phyloP scores from a whole-genome alignment of 306 rosid genomes.

The Adenanthera pavonina region DNA sequence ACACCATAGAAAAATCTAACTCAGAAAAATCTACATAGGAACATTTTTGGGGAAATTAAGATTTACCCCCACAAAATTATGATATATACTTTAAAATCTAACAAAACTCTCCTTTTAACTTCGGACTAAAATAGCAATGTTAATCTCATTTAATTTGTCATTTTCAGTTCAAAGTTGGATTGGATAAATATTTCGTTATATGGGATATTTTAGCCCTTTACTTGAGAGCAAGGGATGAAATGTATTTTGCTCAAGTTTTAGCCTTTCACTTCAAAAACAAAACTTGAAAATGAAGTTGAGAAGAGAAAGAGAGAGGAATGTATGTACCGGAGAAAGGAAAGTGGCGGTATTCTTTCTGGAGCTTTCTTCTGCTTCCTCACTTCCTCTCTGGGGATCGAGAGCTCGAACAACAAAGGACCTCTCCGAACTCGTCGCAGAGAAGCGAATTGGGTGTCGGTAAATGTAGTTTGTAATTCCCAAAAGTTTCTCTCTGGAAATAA shows the following conservation, averaged over 20 bases:
- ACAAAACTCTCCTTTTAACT: not conserved
- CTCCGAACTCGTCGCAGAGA: constrained; percentile 30
- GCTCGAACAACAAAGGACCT: constrained; percentile 48
- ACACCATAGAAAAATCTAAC: not conserved
- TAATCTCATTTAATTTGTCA: not conserved
- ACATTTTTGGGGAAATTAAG: not conserved
- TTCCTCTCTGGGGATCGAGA: constrained; percentile 46
- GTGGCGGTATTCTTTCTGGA: constrained; percentile 14
- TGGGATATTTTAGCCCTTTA: not conserved
- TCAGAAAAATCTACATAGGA: not conserved
- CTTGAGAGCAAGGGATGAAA: not conserved
- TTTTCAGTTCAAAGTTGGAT: not conserved
- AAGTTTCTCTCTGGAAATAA: constrained; percentile 27
- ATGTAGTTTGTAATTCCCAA: constrained; percentile 28
- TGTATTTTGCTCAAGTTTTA: not conserved
- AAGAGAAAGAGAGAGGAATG: not conserved
- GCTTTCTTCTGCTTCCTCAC: constrained; percentile 35
- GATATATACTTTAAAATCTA: not conserved
- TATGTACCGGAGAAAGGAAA: constrained; percentile 49
- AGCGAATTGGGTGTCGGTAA: constrained; percentile 34
- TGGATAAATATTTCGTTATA: not conserved
- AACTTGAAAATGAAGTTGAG: not conserved
- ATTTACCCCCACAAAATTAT: not conserved
- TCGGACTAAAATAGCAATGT: not conserved
- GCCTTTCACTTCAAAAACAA: not conserved